A percentile compares a stretch with the other conserved stretches of the same genome.
These are phyloP conservation scores for Puccinia novopanici DNA, from an alignment of 1,284 basidiomycete species.

Conservation along the genomic window DNA sequence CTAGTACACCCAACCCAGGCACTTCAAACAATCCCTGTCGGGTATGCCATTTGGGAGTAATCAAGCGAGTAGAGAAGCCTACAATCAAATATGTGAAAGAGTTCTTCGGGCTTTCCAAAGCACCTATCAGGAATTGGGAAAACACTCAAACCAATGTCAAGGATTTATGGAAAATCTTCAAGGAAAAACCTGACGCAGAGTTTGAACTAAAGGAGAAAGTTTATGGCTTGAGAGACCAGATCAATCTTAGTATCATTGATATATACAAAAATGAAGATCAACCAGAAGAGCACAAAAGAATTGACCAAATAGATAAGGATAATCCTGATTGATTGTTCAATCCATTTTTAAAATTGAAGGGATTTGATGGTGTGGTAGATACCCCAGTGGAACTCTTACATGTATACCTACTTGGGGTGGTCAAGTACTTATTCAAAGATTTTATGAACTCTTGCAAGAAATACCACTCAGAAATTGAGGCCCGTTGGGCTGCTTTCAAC, in stretches of 20 bases:
- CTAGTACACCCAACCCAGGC: not conserved
- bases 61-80: too few relatives aligned
- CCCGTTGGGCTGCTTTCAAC: too few relatives aligned
- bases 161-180: too few relatives aligned
- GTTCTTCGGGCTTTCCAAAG: not conserved
- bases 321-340: not conserved
- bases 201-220: too few relatives aligned
- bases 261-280: too few relatives aligned
- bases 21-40: not conserved
- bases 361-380: slow-evolving; percentile 1
- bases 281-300: not conserved
- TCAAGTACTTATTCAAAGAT: too few relatives aligned
- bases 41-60: not conserved
- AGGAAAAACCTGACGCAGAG: too few relatives aligned
- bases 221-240: too few relatives aligned
- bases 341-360: not conserved
- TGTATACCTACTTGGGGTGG: slow-evolving; percentile 53
- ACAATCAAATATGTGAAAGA: not conserved
- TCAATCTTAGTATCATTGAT: too few relatives aligned
- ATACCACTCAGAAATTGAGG: too few relatives aligned
- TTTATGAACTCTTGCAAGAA: too few relatives aligned
- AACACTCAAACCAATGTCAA: too few relatives aligned
- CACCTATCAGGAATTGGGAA: not conserved
- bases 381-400: slow-evolving; percentile 11
- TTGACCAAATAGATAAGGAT: not conserved